Evolutionary conservation across 768 basidiomycete genomes (phyloP), one percentile per base, ranked within the genome.

Genomic region (Lentinus brumalis): DNA sequence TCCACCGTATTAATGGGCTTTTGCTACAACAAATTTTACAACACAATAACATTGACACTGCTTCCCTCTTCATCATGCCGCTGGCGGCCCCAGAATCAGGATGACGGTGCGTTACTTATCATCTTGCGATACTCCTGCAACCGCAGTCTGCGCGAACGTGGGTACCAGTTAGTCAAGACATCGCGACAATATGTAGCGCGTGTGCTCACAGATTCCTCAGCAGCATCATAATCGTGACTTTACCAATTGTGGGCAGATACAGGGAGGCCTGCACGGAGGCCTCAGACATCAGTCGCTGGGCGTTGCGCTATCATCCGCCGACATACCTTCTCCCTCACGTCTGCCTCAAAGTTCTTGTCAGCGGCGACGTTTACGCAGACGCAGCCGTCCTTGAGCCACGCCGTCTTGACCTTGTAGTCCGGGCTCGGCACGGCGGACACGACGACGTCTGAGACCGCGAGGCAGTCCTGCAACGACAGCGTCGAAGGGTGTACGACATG

Each of bases 181-280:
- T 18, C n/a, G 16, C 26, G 18, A 8, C 5, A 26, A 26, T 7
- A 18, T 40, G 21, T 26, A 7, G 35, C 35, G 35, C 35, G 35
- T 35, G 35, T 5, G 79, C 93, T 71, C 72, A 95, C 91, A 99
- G 71, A 73, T 99, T 99, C 50, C 96, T 85, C 69, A 97, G 83
- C n/a, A 99, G 82, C 93, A 99, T 96, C 70, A 96, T 78, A 66
- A 98, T 97, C 1, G 97, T 99, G 59, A 97, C 91, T 77, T 96
- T 97, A 18, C 97, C 97, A n/a, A 99, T 94, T 5, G 93, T 89
- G 9, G 96, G 95, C 64, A 98, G 82, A 74, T 98, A 98, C 60
- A 99, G 79, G 14, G 94, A 94, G 11, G 95, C 96, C 95, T 94
- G 59, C 30, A 26, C 60, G n/a, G 51, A 59, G 21, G 46, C 29